Percentiles rank a stretch among this genome's conserved stretches.
These are phyloP conservation scores for Nakazawaea sp. DNA, from an alignment of 805 yeast species.

Conservation along the genomic window DNA sequence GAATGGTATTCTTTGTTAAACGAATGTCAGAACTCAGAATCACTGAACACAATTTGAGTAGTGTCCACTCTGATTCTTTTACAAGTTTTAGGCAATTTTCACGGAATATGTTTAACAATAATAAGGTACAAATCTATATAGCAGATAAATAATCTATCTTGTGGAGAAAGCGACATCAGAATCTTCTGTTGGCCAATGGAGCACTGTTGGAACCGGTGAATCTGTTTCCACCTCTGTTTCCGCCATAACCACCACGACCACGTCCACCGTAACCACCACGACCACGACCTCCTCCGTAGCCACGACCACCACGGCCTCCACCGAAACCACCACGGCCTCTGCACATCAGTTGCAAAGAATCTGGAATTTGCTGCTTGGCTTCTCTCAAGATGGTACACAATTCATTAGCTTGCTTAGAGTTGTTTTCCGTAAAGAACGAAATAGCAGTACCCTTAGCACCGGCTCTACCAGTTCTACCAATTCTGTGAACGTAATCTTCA, in stretches of 20 bases:
- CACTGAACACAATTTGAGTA: constrained; percentile 15
- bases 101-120: constrained; percentile 12
- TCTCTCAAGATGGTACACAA: constrained; percentile 86
- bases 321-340: constrained; percentile 66
- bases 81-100: too few species aligned
- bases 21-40: too few species aligned
- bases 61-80: too few species aligned
- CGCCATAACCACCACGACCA: constrained; percentile 43
- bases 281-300: constrained; percentile 37
- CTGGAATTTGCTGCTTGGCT: constrained; percentile 89
- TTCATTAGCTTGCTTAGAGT: constrained; percentile 84
- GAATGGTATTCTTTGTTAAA: too few species aligned
- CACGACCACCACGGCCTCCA: constrained; percentile 38
- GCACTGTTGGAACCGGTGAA: constrained; percentile 40
- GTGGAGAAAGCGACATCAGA: constrained; percentile 16
- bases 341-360: constrained; percentile 68
- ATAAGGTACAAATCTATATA: not conserved
- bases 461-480: constrained; percentile 99
- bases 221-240: constrained; percentile 34
- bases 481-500: constrained; percentile 98
- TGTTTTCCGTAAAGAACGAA: constrained; percentile 85
- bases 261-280: constrained; percentile 46
- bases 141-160: constrained; percentile 1
- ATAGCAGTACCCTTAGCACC: constrained; percentile 95
- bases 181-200: constrained; percentile 41